Conservation (phyloP, 108 stramenopile genomes). For the Pelagomonas calceolata region DNA sequence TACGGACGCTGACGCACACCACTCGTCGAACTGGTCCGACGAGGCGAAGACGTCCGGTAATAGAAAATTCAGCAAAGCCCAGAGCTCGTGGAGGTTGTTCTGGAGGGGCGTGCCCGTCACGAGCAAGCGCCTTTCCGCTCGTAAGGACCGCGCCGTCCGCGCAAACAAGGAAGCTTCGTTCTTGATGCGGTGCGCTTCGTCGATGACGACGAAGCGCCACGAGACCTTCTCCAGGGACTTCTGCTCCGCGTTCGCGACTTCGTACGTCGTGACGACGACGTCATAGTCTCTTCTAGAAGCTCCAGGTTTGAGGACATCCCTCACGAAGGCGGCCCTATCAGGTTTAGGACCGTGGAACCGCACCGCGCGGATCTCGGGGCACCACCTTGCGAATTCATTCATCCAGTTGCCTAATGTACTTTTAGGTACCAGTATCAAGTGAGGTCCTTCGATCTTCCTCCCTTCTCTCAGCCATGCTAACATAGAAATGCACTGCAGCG, state of each 20-base stretch:
- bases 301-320: constrained; percentile 27
- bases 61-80: constrained; percentile 89
- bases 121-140: constrained; percentile 65
- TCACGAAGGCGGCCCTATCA: constrained; percentile 24
- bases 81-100: constrained; percentile 92
- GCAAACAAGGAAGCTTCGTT: constrained; percentile 81
- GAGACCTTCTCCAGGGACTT: constrained; percentile 31
- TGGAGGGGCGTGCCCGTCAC: constrained; percentile 83
- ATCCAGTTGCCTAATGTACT: constrained; percentile 47
- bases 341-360: constrained; percentile 49
- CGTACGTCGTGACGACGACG: constrained; percentile 65
- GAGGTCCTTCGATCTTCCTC: constrained; percentile 73
- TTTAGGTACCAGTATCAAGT: constrained; percentile 68
- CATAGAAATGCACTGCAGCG: constrained; percentile 45
- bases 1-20: constrained; percentile 52
- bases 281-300: constrained; percentile 38
- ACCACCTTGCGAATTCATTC: constrained; percentile 46
- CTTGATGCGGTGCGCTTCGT: constrained; percentile 85
- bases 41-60: constrained; percentile 88
- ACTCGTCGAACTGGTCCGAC: constrained; percentile 59
- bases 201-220: constrained; percentile 73
- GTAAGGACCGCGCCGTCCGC: constrained; percentile 55
- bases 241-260: constrained; percentile 56
- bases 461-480: constrained; percentile 35
- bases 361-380: constrained; percentile 25